Evolutionary conservation across 192 early-diverging fungal genomes (phyloP).

Genomic region (Coemansia sp.): DNA sequence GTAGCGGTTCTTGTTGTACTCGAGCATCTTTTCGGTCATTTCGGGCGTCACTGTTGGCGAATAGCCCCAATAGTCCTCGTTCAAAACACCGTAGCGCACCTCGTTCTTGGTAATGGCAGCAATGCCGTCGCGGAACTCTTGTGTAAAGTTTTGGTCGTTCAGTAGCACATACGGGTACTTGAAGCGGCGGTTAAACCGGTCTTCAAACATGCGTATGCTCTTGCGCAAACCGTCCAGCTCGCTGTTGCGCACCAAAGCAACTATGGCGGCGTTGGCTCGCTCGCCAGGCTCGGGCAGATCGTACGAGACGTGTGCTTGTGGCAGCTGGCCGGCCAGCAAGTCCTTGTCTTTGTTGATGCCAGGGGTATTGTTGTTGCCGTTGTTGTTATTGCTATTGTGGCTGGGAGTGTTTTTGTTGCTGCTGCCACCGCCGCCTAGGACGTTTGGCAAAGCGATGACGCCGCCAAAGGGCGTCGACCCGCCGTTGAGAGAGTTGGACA

Average conservation of each 20-base stretch:
- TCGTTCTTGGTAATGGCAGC: slow-evolving; percentile 38
- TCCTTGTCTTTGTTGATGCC: not conserved
- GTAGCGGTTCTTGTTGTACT: slow-evolving; percentile 49
- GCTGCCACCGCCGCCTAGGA: slow-evolving; percentile 14
- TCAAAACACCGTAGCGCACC: slow-evolving; percentile 39
- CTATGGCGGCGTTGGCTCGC: slow-evolving; percentile 56
- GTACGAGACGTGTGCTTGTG: slow-evolving; percentile 30
- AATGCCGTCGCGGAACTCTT: slow-evolving; percentile 60
- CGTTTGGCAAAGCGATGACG: slow-evolving; percentile 5
- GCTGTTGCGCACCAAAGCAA: slow-evolving; percentile 64
- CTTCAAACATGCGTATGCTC: slow-evolving; percentile 61
- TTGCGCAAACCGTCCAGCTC: slow-evolving; percentile 58
- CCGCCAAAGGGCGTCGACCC: slow-evolving; percentile 14
- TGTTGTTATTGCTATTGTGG: slow-evolving; percentile 1
- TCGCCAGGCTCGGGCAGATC: slow-evolving; percentile 33
- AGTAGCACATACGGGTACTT: slow-evolving; percentile 77
- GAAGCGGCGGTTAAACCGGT: slow-evolving; percentile 66
- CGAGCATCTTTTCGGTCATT: slow-evolving; percentile 30
- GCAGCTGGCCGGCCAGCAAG: slow-evolving; percentile 10
- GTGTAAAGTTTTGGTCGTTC: slow-evolving; percentile 69
- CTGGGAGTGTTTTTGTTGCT: not conserved
- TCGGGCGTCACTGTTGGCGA: slow-evolving; percentile 42
- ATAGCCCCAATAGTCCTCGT: slow-evolving; percentile 41
- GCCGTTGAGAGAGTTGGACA: slow-evolving; percentile 7
- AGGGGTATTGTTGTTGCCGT: not conserved